Base-by-base conservation (phyloP, 176 grass and related monocot species). In the Urochloa ruziziensis region DNA sequence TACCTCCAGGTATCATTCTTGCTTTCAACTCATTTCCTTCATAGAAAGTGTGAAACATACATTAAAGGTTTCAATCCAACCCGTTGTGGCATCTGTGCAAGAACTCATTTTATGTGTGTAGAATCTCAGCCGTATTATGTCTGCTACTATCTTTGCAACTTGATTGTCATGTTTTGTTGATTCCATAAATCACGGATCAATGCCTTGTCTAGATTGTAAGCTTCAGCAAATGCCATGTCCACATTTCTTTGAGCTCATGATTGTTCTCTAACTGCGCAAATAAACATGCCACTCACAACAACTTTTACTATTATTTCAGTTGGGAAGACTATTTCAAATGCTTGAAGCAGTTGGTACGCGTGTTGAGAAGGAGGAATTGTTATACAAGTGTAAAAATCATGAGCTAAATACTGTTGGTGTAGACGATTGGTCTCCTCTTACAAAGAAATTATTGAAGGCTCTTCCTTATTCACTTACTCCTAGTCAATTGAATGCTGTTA, bases 281-380 rank as follows among this genome's bases (percentile, higher is more conserved):
- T 86, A 73, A 33, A 43, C 53, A 77, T 71, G 73, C 43, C 19
- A 63, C 78, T 69, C 61, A 60, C 64, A 62, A 75, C 37, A 70
- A 42, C 15, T 19, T 86, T 79, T 52, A 1, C 72, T 87, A 34
- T 80, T 85, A 15, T 93, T 91, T 72, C 86, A 98, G 96, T 74
- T 98, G 77, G 96, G 86, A 76, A 95, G 82, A 82, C 71, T 95
- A 81, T 95, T 90, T 88, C 96, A 98, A 88, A 98, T 95, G 96
- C 91, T 98, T 73, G 86, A 95, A 63, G 88, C 96, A 77, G 84
- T 95, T 86, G 93, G 91, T 49, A 93, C 91, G 73, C 72, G 57
- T 28, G 36, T 88, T 71, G 96, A 95, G 70, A 93, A 94, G 81
- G 93, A 98, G 79, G 80, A 88, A 43, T 90, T 98, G 72, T 54